Percentiles rank a stretch among this genome's conserved stretches.
phyloP scores from a whole-genome alignment of 2,329 filamentous ascomycete genomes.

The Neonectria faginata region DNA sequence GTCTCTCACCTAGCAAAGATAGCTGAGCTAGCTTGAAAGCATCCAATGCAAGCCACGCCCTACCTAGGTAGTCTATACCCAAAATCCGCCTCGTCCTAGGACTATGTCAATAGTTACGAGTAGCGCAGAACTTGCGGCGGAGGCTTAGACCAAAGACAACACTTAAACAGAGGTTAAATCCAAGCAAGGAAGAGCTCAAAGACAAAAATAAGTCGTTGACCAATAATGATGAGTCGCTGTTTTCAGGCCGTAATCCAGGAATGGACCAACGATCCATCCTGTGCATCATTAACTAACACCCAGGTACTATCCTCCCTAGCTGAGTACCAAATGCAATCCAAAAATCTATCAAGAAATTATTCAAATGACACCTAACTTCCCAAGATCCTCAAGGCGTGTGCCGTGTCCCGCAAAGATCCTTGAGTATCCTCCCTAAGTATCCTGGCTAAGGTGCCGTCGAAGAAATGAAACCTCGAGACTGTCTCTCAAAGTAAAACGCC shows the following conservation, averaged over 20 bases:
- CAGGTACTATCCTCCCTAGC: constrained; percentile 26
- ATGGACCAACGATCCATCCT: constrained; percentile 33
- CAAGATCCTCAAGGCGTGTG: constrained; percentile 28
- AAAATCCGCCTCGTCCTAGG: constrained; percentile 32
- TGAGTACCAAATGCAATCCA: constrained; percentile 31
- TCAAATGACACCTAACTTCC: constrained; percentile 30
- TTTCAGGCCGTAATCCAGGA: constrained; percentile 33
- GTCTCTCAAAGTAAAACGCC: constrained; percentile 44
- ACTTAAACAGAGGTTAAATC: not conserved
- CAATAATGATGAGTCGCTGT: constrained; percentile 20
- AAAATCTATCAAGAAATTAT: constrained; percentile 40
- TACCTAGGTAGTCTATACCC: not conserved
- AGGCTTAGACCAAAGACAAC: not conserved
- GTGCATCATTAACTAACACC: constrained; percentile 41
- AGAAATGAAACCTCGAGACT: constrained; percentile 24
- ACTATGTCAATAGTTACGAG: not conserved
- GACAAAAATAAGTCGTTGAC: not conserved
- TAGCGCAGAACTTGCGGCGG: not conserved
- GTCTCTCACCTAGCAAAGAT: constrained; percentile 17
- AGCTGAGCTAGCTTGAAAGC: constrained; percentile 40
- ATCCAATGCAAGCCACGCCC: constrained; percentile 32
- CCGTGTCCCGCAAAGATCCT: constrained; percentile 27
- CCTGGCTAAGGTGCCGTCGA: constrained; percentile 18
- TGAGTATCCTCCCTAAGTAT: constrained; percentile 31
- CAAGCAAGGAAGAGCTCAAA: not conserved